These are phyloP conservation scores for Diophrys sp. DNA, from an alignment of 73 alveolate species.

Conservation along the genomic window DNA sequence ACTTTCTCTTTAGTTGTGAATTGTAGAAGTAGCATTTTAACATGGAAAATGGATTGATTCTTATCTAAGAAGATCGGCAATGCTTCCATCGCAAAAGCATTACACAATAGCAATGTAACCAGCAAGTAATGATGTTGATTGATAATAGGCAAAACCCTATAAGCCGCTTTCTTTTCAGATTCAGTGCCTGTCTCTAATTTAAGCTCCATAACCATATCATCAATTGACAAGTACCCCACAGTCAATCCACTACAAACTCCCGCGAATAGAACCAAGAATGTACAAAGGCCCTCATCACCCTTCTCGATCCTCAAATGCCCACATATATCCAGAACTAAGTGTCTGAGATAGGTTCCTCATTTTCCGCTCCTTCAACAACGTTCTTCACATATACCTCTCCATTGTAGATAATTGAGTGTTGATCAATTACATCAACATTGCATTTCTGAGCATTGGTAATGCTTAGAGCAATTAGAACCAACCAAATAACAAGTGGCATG, in stretches of 20 bases:
- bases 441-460: not conserved
- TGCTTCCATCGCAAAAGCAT: slow-evolving; percentile 95
- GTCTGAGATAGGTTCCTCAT: not conserved
- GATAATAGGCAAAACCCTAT: slow-evolving; percentile 74
- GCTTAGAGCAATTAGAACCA: too few species aligned
- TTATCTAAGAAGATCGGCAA: slow-evolving; percentile 87
- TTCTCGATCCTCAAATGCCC: too few species aligned
- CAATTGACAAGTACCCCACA: slow-evolving; percentile 94
- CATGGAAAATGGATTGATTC: too few species aligned
- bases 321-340: too few species aligned
- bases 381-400: not conserved
- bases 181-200: slow-evolving; percentile 23
- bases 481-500: too few species aligned
- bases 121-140: slow-evolving; percentile 87
- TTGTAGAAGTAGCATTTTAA: too few species aligned
- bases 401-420: too few species aligned
- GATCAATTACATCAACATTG: not conserved
- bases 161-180: slow-evolving; percentile 21
- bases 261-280: slow-evolving; percentile 78
- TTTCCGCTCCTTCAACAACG: not conserved
- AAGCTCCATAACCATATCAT: slow-evolving; percentile 52
- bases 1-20: too few species aligned
- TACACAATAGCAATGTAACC: slow-evolving; percentile 88
- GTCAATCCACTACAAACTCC: slow-evolving; percentile 97
- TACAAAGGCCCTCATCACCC: not conserved